Conservation (phyloP, 2,329 filamentous ascomycete species). For the Talaromyces sp. region DNA sequence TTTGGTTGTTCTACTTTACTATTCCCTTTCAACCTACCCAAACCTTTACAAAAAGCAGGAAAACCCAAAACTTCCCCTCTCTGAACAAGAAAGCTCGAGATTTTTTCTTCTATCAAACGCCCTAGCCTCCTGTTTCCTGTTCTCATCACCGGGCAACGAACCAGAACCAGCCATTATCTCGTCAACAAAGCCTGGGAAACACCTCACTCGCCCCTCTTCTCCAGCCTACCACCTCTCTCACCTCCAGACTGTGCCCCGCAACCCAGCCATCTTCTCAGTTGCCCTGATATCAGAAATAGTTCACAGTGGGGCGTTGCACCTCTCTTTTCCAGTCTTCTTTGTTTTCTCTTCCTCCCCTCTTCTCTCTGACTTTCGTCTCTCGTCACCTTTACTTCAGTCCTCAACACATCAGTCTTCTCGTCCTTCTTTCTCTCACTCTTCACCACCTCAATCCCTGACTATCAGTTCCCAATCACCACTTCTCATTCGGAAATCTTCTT, state of each 20-base stretch:
- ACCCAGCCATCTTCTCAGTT: neutral
- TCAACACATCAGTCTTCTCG: neutral
- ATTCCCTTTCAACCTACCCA: neutral
- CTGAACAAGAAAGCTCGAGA: neutral
- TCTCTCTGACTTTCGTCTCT: conserved; percentile 1
- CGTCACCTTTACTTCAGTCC: neutral
- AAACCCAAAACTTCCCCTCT: neutral
- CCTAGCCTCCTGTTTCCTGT: neutral
- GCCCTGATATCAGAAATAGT: neutral
- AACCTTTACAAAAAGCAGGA: neutral
- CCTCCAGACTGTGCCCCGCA: neutral
- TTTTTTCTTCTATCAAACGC: neutral
- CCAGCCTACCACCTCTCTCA: neutral
- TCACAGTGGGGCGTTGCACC: neutral
- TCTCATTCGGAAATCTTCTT: neutral
- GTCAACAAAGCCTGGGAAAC: neutral
- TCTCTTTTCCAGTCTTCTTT: neutral
- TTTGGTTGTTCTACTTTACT: neutral
- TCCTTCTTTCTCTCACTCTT: neutral
- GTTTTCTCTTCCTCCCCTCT: neutral
- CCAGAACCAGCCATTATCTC: conserved; percentile 1
- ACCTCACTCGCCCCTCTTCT: neutral
- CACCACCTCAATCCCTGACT: neutral
- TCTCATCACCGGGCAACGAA: neutral
- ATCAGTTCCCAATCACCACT: neutral